Conservation (phyloP, 768 basidiomycete species). For the Phallus indusiatus region DNA sequence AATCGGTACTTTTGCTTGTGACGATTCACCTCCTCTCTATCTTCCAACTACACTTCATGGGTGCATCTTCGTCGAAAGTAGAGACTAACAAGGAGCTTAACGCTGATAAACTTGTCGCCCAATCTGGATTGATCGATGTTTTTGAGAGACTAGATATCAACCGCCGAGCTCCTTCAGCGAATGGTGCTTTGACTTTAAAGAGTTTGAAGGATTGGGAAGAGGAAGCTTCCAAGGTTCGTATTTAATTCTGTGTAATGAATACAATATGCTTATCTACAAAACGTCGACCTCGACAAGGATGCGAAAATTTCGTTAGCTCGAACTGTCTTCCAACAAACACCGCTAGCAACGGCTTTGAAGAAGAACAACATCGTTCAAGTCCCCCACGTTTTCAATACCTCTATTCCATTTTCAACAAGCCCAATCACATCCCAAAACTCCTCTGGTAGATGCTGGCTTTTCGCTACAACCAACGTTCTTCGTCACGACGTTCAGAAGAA, state of each 20-base stretch:
- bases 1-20: background rate
- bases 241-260: background rate
- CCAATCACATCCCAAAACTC: slow-evolving; percentile 83
- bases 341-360: slow-evolving; percentile 50
- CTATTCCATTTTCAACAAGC: slow-evolving; percentile 69
- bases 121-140: slow-evolving; percentile 13
- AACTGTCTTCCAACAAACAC: slow-evolving; percentile 59
- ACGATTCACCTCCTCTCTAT: background rate
- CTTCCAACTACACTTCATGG: slow-evolving; percentile 21
- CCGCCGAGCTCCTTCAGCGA: slow-evolving; percentile 33
- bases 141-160: slow-evolving; percentile 3
- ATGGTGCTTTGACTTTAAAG: slow-evolving; percentile 51
- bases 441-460: slow-evolving; percentile 92
- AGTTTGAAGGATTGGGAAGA: slow-evolving; percentile 65
- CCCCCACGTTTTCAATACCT: slow-evolving; percentile 74
- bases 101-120: slow-evolving; percentile 15
- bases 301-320: slow-evolving; percentile 67
- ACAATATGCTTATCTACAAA: background rate
- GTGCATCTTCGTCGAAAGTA: slow-evolving; percentile 27
- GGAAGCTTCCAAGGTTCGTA: slow-evolving; percentile 24
- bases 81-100: slow-evolving; percentile 5
- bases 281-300: slow-evolving; percentile 19
- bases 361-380: slow-evolving; percentile 36
- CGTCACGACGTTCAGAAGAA: slow-evolving; percentile 80
- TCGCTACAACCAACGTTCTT: slow-evolving; percentile 83